phyloP scores from a whole-genome alignment of 140 eudicot species.

The Stevia rebaudiana region DNA sequence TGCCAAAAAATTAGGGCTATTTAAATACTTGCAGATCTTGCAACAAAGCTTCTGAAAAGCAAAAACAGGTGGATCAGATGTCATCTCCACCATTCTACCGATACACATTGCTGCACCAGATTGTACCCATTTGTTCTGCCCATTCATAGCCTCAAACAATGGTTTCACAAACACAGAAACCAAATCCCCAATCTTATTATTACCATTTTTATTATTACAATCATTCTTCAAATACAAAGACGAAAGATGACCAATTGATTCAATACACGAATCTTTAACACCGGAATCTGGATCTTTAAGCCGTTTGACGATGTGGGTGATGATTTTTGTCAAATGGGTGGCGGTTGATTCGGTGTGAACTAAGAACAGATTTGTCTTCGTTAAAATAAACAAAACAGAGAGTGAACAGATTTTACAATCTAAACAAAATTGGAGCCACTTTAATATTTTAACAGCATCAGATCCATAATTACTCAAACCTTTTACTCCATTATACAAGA shows the following conservation, averaged over 20 bases:
- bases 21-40: conserved; percentile 68
- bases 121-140: conserved; percentile 61
- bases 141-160: conserved; percentile 81
- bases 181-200: not conserved
- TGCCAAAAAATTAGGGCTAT: conserved; percentile 60
- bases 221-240: conserved; percentile 44
- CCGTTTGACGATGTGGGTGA: conserved; percentile 53
- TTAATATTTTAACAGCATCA: no score
- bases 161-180: conserved; percentile 77
- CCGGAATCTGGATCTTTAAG: conserved; percentile 76
- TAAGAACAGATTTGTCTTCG: no score
- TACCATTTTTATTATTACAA: conserved; percentile 8
- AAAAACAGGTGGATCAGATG: conserved; percentile 49
- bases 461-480: no score
- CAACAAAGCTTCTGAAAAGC: conserved; percentile 59
- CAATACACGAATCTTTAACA: conserved; percentile 67
- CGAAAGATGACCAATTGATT: conserved; percentile 61
- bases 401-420: no score
- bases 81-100: conserved; percentile 69
- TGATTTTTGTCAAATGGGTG: conserved; percentile 50
- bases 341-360: conserved; percentile 47
- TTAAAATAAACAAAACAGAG: no score
- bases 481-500: no score
- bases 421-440: no score
- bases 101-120: conserved; percentile 74